phyloP scores from a whole-genome alignment of 768 basidiomycete genomes.

The Suillus occidentalis region DNA sequence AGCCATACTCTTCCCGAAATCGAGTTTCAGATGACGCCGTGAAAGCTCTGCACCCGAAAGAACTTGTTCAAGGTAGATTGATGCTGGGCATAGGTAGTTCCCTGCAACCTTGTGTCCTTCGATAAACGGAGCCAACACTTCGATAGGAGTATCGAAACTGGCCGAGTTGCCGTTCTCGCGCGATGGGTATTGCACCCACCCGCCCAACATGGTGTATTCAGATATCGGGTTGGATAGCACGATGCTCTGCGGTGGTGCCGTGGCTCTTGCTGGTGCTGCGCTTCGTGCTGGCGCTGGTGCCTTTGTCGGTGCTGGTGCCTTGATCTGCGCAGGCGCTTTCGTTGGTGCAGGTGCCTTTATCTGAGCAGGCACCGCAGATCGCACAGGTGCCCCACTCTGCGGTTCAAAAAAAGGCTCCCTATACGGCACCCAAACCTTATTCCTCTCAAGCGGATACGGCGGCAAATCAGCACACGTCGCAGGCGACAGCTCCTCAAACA shows the following conservation, averaged over 20 bases:
- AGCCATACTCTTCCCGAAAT: constrained; percentile 34
- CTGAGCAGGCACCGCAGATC: too few relatives aligned
- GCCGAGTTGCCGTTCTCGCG: constrained; percentile 35
- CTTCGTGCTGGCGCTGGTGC: not conserved
- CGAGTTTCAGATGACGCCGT: constrained; percentile 31
- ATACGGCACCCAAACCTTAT: constrained; percentile 58
- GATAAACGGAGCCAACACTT: constrained; percentile 44
- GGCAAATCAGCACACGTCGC: constrained; percentile 54
- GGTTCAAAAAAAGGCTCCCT: constrained; percentile 25
- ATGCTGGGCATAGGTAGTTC: constrained; percentile 61
- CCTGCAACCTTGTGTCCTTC: constrained; percentile 59
- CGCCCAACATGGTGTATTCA: constrained; percentile 38
- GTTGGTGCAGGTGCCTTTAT: too few relatives aligned
- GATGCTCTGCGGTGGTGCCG: not conserved
- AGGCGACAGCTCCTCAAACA: constrained; percentile 47
- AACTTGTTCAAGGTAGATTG: constrained; percentile 60
- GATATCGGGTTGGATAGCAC: constrained; percentile 2
- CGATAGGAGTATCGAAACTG: constrained; percentile 55
- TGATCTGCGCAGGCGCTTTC: too few relatives aligned
- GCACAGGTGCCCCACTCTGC: too few relatives aligned
- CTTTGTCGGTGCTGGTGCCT: not conserved
- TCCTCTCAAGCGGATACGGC: constrained; percentile 58
- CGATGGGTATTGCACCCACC: constrained; percentile 45
- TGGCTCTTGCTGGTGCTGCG: not conserved
- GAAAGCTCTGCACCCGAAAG: constrained; percentile 45